phyloP scores from a whole-genome alignment of 768 basidiomycete species.

The Mycena polygramma region DNA sequence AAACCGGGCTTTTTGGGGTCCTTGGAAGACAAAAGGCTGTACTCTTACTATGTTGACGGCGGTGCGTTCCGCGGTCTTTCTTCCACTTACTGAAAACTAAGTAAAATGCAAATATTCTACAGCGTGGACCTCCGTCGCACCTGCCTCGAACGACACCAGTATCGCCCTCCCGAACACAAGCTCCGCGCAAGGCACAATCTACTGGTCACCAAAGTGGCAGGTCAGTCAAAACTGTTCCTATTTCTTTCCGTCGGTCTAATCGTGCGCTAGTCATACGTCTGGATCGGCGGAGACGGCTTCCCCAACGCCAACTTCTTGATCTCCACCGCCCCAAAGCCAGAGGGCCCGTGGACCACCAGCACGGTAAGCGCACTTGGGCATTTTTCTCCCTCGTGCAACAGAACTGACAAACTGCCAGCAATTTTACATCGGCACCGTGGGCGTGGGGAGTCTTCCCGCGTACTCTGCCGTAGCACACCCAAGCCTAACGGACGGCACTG shows the following conservation, averaged over 20 bases:
- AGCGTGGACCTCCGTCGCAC: conserved; percentile 24
- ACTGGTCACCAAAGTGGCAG: conserved; percentile 31
- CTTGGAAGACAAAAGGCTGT: too few species aligned
- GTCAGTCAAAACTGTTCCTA: background rate
- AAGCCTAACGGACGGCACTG: background rate
- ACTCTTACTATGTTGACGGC: too few species aligned
- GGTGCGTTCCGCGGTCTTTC: too few species aligned
- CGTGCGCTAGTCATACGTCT: conserved; percentile 28
- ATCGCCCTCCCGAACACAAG: conserved; percentile 24
- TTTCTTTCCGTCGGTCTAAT: too few species aligned
- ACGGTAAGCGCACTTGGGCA: background rate
- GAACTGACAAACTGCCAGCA: background rate
- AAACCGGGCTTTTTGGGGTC: too few species aligned
- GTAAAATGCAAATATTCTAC: too few species aligned
- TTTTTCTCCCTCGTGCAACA: background rate
- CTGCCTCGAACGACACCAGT: background rate
- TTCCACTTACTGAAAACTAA: too few species aligned
- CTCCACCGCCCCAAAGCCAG: conserved; percentile 28
- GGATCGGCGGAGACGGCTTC: conserved; percentile 33
- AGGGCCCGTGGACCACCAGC: conserved; percentile 25
- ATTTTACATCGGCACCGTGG: background rate
- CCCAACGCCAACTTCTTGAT: conserved; percentile 33
- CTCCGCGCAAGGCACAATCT: conserved; percentile 22
- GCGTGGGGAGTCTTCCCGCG: background rate
- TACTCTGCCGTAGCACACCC: background rate